These are phyloP conservation scores for Ophiostoma fasciatum DNA, from an alignment of 2,329 filamentous ascomycete genomes.

Conservation along the genomic window DNA sequence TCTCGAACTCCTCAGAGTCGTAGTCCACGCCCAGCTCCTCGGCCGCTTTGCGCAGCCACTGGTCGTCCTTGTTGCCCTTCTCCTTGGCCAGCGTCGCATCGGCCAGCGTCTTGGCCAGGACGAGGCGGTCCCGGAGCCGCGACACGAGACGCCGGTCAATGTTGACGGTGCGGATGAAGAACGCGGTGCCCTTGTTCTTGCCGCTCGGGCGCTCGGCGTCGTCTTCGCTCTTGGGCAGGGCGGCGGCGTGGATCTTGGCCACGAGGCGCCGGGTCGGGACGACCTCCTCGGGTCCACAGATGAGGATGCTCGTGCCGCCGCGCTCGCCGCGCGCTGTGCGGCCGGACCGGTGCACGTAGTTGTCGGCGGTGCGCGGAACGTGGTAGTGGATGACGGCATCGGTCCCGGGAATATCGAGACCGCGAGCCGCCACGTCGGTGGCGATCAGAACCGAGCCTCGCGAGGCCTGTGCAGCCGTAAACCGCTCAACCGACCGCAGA, in stretches of 20 bases:
- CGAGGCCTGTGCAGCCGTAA: conserved; percentile 47
- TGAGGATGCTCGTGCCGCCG: conserved; percentile 66
- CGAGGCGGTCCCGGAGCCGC: conserved; percentile 61
- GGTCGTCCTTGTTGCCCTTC: conserved; percentile 68
- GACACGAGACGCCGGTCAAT: conserved; percentile 67
- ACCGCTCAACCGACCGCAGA: conserved; percentile 80
- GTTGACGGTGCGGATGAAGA: conserved; percentile 66
- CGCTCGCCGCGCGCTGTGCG: conserved; percentile 76
- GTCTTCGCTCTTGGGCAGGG: background rate
- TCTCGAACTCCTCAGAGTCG: conserved; percentile 67
- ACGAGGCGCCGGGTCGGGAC: conserved; percentile 69
- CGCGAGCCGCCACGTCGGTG: conserved; percentile 85
- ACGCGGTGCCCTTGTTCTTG: conserved; percentile 14
- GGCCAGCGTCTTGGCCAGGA: conserved; percentile 73
- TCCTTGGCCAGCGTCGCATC: conserved; percentile 76
- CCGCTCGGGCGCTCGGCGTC: background rate
- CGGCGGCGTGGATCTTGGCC: conserved; percentile 66
- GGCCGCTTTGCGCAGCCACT: conserved; percentile 70
- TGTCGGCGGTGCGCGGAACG: conserved; percentile 77
- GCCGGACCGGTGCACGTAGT: conserved; percentile 89
- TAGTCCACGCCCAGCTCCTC: conserved; percentile 92
- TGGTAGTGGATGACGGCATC: conserved; percentile 92
- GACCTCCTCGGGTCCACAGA: conserved; percentile 87
- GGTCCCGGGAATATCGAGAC: conserved; percentile 82
- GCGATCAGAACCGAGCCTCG: conserved; percentile 60